Evolutionary conservation across 495 filamentous ascomycete species (phyloP).

Genomic region (Aspergillus funiculosus): DNA sequence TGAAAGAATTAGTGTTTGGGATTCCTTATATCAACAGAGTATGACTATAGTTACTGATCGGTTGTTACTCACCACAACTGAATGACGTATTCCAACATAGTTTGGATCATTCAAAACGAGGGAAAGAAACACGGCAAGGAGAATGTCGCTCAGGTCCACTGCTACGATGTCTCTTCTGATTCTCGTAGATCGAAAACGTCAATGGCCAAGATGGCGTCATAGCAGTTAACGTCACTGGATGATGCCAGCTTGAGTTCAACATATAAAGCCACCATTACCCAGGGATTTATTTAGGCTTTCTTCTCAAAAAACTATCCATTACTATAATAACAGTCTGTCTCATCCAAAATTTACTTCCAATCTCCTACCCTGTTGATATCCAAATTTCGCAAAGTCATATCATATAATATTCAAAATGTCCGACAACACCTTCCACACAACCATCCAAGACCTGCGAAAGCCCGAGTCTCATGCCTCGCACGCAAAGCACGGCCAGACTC

Average conservation of each 20-base stretch:
- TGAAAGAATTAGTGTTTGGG: no score
- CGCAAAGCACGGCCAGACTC: constrained; percentile 35
- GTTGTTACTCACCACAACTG: no score
- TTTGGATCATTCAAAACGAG: no score
- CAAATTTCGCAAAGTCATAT: neutral
- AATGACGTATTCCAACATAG: no score
- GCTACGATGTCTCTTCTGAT: no score
- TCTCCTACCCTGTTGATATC: neutral
- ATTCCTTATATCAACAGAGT: no score
- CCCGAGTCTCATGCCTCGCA: constrained; percentile 41
- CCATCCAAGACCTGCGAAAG: constrained; percentile 49
- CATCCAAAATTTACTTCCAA: neutral
- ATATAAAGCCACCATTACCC: neutral
- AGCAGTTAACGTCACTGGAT: neutral
- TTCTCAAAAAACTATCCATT: neutral
- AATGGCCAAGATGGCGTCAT: constrained; percentile 4
- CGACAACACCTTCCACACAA: constrained; percentile 47
- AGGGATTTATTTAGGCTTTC: neutral
- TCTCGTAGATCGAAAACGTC: no score
- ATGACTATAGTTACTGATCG: no score
- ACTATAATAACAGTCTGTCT: neutral
- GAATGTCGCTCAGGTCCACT: no score
- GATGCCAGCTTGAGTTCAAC: neutral
- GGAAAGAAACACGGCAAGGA: no score
- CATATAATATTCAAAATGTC: constrained; percentile 36